Evolutionary conservation across 441 rosid genomes (phyloP), one percentile per base, ranked within the genome.

Genomic region (Adansonia grandidieri): DNA sequence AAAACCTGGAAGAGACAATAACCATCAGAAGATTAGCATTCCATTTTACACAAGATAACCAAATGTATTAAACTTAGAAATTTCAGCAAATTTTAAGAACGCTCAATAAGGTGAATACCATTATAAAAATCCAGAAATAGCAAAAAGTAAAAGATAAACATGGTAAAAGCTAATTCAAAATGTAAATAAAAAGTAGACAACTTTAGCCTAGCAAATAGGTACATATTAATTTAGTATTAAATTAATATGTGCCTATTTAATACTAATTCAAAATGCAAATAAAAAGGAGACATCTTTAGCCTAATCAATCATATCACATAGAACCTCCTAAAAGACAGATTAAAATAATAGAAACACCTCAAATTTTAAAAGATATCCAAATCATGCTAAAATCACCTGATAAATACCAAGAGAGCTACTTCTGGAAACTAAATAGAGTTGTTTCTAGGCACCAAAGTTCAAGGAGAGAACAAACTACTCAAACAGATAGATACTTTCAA

Each of bases 1-100:
- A 94, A 77, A 97, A 95, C 99, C 99, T 97, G 87, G 74, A 73
- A 61, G 54, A 82, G 77, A 89, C 24, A 19, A 75, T 54, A 62
- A 78, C 68, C 70, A 77, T 78, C 67, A 80, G 78, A 82, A 60
- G 64, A 65, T 66, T 56, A 82, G 81, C 28, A 67, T 75, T 66
- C 44, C 66, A 69, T 80, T 58, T 76, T 71, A 77, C 68, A 72
- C n/a, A 74, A 20, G 8, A 8, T 15, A 13, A 24, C 17, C 10
- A 78, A 53, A 67, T 37, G 1, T 22, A 22, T 28, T 60, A 66
- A 60, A 20, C 45, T 51, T 15, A 19, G 68, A 40, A 47, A 58
- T 58, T 15, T 1, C n/a, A 28, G 20, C 17, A 62, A 10, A 71
- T 20, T 44, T 14, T 40, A 72, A 61, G 28, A 42, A 47, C 40